phyloP scores from a whole-genome alignment of 208 protist genomes.

The Trypanosoma avium region DNA sequence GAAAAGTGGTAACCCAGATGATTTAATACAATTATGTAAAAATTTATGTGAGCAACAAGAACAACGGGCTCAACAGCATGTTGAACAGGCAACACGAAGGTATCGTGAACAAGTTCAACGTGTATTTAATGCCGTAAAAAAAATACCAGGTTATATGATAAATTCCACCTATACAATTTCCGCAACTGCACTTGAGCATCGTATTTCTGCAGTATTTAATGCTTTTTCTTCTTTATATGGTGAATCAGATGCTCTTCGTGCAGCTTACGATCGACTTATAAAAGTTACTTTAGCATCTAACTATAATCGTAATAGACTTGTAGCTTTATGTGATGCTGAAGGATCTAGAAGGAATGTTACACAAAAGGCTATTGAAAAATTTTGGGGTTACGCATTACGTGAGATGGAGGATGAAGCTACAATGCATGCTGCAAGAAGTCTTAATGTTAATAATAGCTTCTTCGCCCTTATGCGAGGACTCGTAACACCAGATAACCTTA shows the following conservation, averaged over 20 bases:
- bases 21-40: conserved; percentile 36
- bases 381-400: conserved; percentile 58
- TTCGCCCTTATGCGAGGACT: conserved; percentile 65
- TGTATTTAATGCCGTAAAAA: conserved; percentile 50
- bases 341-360: conserved; percentile 35
- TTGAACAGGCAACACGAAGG: conserved; percentile 31
- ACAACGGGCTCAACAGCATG: conserved; percentile 42
- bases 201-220: conserved; percentile 50
- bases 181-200: conserved; percentile 38
- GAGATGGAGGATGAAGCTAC: conserved; percentile 79
- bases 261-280: conserved; percentile 40
- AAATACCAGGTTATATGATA: conserved; percentile 46
- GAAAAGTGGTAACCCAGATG: conserved; percentile 36
- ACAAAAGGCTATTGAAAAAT: conserved; percentile 36
- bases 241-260: conserved; percentile 45
- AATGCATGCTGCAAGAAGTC: conserved; percentile 57
- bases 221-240: conserved; percentile 53
- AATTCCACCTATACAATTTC: conserved; percentile 43
- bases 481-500: conserved; percentile 63
- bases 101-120: conserved; percentile 74
- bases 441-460: conserved; percentile 60
- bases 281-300: conserved; percentile 65
- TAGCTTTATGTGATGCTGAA: conserved; percentile 50
- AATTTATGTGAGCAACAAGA: conserved; percentile 46
- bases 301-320: conserved; percentile 37